Percentiles rank a stretch among this genome's conserved stretches.
Conservation (phyloP, 495 filamentous ascomycete species). For the Tuber magnatum region DNA sequence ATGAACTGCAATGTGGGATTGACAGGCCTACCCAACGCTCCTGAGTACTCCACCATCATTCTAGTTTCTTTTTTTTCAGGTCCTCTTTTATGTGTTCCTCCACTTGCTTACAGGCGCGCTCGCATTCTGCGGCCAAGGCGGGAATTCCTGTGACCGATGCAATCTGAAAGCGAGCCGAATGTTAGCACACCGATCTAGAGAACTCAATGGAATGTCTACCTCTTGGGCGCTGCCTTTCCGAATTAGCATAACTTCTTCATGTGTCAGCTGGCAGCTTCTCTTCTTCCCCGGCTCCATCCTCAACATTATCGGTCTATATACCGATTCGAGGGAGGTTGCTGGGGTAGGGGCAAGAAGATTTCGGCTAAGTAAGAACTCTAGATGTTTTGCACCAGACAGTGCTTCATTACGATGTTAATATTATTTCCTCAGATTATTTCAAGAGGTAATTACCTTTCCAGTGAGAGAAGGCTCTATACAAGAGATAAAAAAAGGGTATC, state of each 20-base stretch:
- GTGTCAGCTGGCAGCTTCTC: constrained; percentile 29
- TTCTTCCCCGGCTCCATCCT: constrained; percentile 19
- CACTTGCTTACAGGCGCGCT: constrained; percentile 83
- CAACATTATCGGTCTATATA: constrained; percentile 50
- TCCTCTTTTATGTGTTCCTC: constrained; percentile 54
- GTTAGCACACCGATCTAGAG: constrained; percentile 45
- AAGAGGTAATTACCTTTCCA: constrained; percentile 43
- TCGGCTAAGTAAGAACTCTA: constrained; percentile 70
- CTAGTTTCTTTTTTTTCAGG: constrained; percentile 1
- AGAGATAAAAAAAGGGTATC: constrained; percentile 93
- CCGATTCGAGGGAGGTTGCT: constrained; percentile 58
- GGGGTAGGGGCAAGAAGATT: constrained; percentile 59
- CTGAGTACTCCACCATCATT: not conserved
- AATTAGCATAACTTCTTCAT: constrained; percentile 37
- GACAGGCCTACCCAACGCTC: not conserved
- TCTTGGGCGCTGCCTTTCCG: constrained; percentile 44
- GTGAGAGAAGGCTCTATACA: constrained; percentile 67
- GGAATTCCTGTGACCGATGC: constrained; percentile 67
- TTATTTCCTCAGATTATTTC: not conserved
- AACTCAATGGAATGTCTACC: constrained; percentile 10
- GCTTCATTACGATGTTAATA: constrained; percentile 43
- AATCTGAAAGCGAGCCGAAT: constrained; percentile 50
- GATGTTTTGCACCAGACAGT: constrained; percentile 71
- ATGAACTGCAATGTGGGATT: not conserved
- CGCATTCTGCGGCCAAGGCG: constrained; percentile 77